Base-by-base conservation (phyloP, 2,329 filamentous ascomycete genomes). In the Nectriaceae sp. region DNA sequence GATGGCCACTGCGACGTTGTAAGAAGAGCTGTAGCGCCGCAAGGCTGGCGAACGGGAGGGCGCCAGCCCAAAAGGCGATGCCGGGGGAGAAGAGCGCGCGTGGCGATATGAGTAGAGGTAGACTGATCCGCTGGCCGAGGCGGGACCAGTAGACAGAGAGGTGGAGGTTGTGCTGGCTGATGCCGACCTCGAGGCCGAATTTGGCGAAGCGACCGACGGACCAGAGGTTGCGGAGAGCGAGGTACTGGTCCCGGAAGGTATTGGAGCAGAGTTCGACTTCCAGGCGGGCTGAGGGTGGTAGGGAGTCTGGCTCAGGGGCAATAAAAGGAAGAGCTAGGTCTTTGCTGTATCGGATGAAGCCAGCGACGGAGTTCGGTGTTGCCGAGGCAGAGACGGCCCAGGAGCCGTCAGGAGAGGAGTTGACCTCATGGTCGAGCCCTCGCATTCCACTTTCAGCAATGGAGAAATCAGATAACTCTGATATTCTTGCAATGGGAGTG, bases 111-210 rank as follows among this genome's bases (percentile, higher is more conserved):
- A 76, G 56, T 21, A 79, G 53, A 2, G 76, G 76, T 21, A 79
- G 42, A 49, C 67, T 69, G 54, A 79, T 59, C 15, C 73, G 68
- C 55, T 76, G 75, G 21, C 67, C 68, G 21, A 75, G 67, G 1
- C 73, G 70, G 2, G 75, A 75, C 73, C 73, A 76, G 63, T 77
- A 75, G 2, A 75, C 59, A 10, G 74, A 76, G 38, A 77, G 48
- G 47, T 76, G 70, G n/a, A 77, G 53, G 46, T 66, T 71, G 52
- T 66, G 66, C 3, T 64, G 62, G 42, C 69, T 71, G 29, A 77
- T 54, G 15, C 71, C 72, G 11, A 78, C 52, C 47, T 78, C 75
- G 26, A 78, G 60, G 11, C 75, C 75, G 15, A 75, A 52, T 36
- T 67, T 71, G 40, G 73, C 69, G 57, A 71, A 71, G 8, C 65